Conservation (phyloP, 108 stramenopile genomes). For the Skeletonema tropicum region DNA sequence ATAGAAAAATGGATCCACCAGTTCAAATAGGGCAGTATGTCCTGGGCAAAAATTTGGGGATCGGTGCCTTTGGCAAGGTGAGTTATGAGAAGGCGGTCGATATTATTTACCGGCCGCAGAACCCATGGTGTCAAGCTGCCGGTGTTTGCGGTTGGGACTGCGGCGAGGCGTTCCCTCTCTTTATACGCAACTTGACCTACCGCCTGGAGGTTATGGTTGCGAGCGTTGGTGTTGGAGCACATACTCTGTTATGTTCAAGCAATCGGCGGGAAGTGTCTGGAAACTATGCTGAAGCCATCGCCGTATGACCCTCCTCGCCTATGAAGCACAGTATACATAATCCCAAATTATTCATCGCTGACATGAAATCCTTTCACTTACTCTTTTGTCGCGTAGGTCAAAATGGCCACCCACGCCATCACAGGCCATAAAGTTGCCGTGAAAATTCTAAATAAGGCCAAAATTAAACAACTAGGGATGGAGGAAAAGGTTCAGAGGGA, state of each 20-base stretch:
- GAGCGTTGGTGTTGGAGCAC: background rate
- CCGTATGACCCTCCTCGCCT: background rate
- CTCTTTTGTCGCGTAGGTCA: constrained; percentile 56
- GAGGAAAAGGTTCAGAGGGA: constrained; percentile 99
- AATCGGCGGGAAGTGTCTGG: background rate
- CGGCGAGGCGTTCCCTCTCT: background rate
- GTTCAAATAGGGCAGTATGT: constrained; percentile 98
- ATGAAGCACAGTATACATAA: background rate
- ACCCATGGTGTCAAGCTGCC: background rate
- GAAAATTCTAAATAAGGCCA: constrained; percentile 98
- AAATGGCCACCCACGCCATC: constrained; percentile 96
- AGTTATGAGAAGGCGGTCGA: constrained; percentile 18
- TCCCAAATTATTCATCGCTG: background rate
- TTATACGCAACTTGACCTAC: too few species aligned
- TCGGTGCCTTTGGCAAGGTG: constrained; percentile 99
- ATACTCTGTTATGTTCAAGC: background rate
- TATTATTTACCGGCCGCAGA: background rate
- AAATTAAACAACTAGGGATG: constrained; percentile 98
- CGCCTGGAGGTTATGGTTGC: too few species aligned
- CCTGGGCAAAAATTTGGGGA: constrained; percentile 98
- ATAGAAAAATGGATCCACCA: constrained; percentile 60
- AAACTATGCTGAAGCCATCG: background rate
- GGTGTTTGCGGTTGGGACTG: background rate
- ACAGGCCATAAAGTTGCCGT: constrained; percentile 99
- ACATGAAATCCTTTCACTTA: background rate